These are phyloP conservation scores for Tricholoma hemisulphureum DNA, from an alignment of 768 basidiomycete genomes.

Conservation along the genomic window DNA sequence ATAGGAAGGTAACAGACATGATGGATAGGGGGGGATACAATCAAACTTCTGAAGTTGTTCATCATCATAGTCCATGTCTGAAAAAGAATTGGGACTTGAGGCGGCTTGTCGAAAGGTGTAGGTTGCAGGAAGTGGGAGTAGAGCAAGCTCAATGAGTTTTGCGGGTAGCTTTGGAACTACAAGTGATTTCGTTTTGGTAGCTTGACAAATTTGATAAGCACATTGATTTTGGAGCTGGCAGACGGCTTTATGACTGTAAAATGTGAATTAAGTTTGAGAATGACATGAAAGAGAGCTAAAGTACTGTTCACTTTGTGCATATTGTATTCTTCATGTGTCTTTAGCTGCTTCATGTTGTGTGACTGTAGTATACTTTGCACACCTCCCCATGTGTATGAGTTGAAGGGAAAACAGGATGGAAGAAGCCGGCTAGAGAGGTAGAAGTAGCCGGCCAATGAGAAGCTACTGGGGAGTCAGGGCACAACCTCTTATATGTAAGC, in stretches of 20 bases:
- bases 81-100: background rate
- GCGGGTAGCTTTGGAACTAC: background rate
- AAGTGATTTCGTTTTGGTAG: background rate
- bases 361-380: background rate
- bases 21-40: conserved; percentile 1
- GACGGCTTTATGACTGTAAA: background rate
- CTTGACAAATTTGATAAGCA: background rate
- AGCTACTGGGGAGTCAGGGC: background rate
- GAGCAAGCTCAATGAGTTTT: background rate
- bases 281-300: background rate
- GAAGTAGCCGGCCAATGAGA: background rate
- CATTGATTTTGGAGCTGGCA: background rate
- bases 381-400: background rate
- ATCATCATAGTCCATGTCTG: conserved; percentile 2
- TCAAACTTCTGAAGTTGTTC: background rate
- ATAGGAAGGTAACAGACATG: background rate
- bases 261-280: background rate
- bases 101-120: background rate
- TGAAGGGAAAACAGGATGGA: background rate
- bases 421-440: background rate
- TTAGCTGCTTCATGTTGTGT: background rate
- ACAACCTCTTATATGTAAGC: too few species aligned
- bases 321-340: background rate
- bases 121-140: background rate
- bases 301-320: background rate